These are phyloP conservation scores for Xylaria scruposa DNA, from an alignment of 495 filamentous ascomycete genomes.

Conservation along the genomic window DNA sequence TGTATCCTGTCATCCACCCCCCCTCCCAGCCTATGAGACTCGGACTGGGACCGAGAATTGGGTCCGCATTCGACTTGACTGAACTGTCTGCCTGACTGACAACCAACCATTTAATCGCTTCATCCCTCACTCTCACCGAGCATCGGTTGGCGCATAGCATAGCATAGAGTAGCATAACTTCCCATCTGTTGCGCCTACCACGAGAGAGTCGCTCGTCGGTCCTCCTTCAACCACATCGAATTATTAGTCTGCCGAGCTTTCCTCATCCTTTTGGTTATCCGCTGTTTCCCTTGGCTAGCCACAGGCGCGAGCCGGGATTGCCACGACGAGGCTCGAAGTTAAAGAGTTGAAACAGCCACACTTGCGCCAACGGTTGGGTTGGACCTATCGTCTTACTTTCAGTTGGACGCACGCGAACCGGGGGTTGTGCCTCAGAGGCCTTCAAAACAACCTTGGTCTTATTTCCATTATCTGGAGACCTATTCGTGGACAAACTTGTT, in stretches of 20 bases:
- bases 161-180: neutral
- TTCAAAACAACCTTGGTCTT: neutral
- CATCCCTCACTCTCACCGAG: conserved; percentile 26
- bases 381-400: neutral
- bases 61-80: conserved; percentile 4
- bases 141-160: conserved; percentile 18
- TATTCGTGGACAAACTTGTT: neutral
- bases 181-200: neutral
- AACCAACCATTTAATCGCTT: conserved; percentile 24
- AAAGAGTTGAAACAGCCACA: conserved; percentile 12
- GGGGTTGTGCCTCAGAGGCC: neutral
- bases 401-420: conserved; percentile 1
- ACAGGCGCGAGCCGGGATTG: neutral
- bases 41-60: conserved; percentile 7
- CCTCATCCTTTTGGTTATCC: neutral
- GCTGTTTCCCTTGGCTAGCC: neutral
- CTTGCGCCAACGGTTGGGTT: conserved; percentile 8
- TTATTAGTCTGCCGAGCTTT: neutral
- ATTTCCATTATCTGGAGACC: neutral
- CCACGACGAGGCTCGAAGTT: conserved; percentile 7
- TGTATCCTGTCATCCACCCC: conserved; percentile 10
- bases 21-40: conserved; percentile 13
- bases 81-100: neutral
- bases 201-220: neutral
- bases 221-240: neutral